phyloP scores from a whole-genome alignment of 2,329 filamentous ascomycete species.

The Nothopassalora personata region DNA sequence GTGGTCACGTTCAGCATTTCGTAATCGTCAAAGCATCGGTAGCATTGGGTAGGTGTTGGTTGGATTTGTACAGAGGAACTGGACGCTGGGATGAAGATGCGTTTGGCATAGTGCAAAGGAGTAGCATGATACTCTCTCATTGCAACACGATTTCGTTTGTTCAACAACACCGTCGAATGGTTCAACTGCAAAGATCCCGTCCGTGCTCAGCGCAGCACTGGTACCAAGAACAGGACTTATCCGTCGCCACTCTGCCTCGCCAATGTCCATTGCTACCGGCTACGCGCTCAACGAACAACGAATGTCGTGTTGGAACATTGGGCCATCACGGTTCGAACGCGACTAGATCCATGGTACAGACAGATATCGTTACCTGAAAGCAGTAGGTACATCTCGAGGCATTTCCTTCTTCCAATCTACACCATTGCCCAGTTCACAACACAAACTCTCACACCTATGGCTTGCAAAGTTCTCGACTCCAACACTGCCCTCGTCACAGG shows the following conservation, averaged over 20 bases:
- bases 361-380: not conserved
- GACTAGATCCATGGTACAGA: not conserved
- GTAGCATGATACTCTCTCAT: not conserved
- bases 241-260: not conserved
- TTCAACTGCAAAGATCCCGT: not conserved
- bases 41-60: not conserved
- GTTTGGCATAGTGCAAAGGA: not conserved
- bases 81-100: not conserved
- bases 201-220: not conserved
- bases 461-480: constrained; percentile 1
- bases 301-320: not conserved
- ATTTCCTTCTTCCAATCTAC: no score
- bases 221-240: not conserved
- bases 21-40: not conserved
- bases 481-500: constrained; percentile 37
- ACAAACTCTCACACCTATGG: not conserved
- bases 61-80: not conserved
- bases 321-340: not conserved
- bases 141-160: not conserved
- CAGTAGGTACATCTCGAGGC: not conserved
- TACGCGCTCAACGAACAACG: not conserved
- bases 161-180: not conserved
- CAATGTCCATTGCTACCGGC: not conserved
- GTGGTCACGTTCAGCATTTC: not conserved
- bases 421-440: not conserved